Evolutionary conservation across 129 eudicot species (phyloP).

Genomic region (Escallonia herrerae): DNA sequence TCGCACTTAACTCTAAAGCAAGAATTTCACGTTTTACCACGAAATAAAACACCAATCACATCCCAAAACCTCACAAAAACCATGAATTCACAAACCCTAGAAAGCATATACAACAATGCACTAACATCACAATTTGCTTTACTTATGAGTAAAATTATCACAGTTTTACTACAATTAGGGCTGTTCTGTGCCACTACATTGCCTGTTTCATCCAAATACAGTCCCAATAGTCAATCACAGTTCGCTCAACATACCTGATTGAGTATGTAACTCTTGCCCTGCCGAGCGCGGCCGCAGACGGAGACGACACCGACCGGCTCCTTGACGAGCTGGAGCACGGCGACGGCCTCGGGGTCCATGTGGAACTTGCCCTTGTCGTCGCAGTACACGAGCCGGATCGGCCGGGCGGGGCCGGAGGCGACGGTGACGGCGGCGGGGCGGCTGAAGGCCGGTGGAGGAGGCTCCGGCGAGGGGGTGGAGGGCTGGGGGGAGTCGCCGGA

Average conservation of each 20-base stretch:
- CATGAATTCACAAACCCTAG: conserved; percentile 18
- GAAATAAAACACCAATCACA: background rate
- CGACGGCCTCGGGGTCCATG: conserved; percentile 93
- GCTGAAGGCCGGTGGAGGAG: conserved; percentile 19
- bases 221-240: background rate
- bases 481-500: conserved; percentile 52
- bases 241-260: conserved; percentile 55
- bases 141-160: too few relatives aligned
- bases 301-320: conserved; percentile 94
- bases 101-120: background rate
- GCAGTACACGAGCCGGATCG: conserved; percentile 86
- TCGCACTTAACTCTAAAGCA: too few relatives aligned
- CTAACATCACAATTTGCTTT: too few relatives aligned
- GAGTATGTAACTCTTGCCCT: conserved; percentile 85
- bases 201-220: background rate
- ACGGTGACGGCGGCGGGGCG: conserved; percentile 25
- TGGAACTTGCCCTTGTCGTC: conserved; percentile 89
- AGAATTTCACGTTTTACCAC: background rate
- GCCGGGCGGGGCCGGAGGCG: conserved; percentile 66
- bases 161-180: too few relatives aligned
- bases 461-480: conserved; percentile 20
- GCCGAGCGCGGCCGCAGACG: conserved; percentile 98
- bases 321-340: conserved; percentile 79
- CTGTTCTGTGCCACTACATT: too few relatives aligned
- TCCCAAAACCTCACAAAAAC: background rate